Base-by-base conservation (phyloP, 139 green algal genomes). In the Desmodesmus armatus region DNA sequence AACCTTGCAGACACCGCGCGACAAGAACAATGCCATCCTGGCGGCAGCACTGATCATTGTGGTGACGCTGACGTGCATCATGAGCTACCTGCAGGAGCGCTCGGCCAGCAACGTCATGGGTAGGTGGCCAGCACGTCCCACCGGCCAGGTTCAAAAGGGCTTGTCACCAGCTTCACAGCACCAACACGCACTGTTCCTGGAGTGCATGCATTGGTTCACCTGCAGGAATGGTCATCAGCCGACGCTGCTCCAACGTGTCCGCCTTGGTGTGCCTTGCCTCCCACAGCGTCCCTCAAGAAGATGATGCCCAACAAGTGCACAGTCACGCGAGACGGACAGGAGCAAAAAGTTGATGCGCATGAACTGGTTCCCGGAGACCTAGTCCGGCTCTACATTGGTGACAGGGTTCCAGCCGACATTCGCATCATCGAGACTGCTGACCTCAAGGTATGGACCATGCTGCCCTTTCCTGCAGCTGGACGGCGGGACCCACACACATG, bases 331-430 rank as follows among this genome's bases (percentile, higher is more conserved):
- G 87, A 88, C 51, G 87, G 87, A 49, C 80, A 85, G 43, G 83
- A 88, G 71, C 37, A 44, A 5, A 83, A 87, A 58, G 77, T 91
- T 19, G 79, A 86, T 11, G 87, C 83, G 3, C 35, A 40, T 21
- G 87, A 91, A 31, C 71, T 91, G 19, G 87, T 91, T 35, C 72
- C 78, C 53, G 87, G 87, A 15, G 87, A 91, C 63, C 33, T 91
- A 7, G 87, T 91, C 19, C 60, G 80, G 13, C 66, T 91, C 43
- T 70, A 71, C 69, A 79, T 91, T 33, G 87, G 87, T 33, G 84
- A 88, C 69, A 58, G 87, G 27, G 62, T 91, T n/a, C 87, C 87
- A 33, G 87, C 87, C 53, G 87, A 91, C 72, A 80, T 91, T 25
- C 73, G 84, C n/a, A 83, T 91, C 21, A 81, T 91, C 21, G 71